Percentiles rank a stretch among this genome's conserved stretches.
phyloP scores from a whole-genome alignment of 2,329 filamentous ascomycete genomes.

The Colletotrichum sp. region DNA sequence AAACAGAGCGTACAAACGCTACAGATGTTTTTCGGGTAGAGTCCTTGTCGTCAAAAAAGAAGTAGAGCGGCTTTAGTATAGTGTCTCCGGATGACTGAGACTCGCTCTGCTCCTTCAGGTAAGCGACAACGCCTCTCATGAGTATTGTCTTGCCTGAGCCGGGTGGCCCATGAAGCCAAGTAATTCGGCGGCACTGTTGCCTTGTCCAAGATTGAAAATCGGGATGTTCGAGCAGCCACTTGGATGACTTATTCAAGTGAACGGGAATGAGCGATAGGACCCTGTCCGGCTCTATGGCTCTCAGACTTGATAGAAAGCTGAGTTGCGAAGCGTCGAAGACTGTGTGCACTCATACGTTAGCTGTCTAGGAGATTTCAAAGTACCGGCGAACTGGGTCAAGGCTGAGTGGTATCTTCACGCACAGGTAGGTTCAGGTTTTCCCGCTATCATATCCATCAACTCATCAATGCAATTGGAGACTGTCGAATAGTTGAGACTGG shows the following conservation, averaged over 20 bases:
- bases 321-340: not conserved
- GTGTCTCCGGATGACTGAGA: rapidly evolving
- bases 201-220: rapidly evolving
- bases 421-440: not conserved
- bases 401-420: not conserved
- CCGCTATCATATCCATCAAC: rapidly evolving
- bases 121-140: not conserved
- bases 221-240: not conserved
- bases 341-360: rapidly evolving
- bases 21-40: rapidly evolving
- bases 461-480: not conserved
- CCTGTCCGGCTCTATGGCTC: rapidly evolving
- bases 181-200: not conserved
- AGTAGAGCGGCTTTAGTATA: not conserved
- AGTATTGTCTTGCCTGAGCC: not conserved
- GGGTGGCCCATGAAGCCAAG: not conserved
- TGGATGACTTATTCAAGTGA: not conserved
- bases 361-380: rapidly evolving
- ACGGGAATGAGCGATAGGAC: not conserved
- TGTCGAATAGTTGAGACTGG: not conserved
- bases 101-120: not conserved
- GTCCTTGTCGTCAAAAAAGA: not conserved
- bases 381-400: too few species aligned
- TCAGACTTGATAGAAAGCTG: rapidly evolving
- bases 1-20: not conserved